These are phyloP conservation scores for Amylostereum chailletii DNA, from an alignment of 1,284 basidiomycete genomes.

Conservation along the genomic window DNA sequence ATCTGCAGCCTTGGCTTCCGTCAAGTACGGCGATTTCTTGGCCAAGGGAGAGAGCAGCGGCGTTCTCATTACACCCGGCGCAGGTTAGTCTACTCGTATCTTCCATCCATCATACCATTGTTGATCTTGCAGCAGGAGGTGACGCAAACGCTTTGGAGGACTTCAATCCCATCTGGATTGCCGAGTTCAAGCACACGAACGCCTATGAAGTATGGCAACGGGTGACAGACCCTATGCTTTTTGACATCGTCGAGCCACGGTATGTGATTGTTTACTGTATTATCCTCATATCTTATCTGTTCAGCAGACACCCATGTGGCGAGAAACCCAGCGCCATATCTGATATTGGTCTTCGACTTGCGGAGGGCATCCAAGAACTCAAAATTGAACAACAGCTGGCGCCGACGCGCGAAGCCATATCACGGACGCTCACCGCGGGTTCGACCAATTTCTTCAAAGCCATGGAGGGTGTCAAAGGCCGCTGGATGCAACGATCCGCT, in stretches of 20 bases:
- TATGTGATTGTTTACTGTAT: conserved; percentile 24
- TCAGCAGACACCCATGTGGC: conserved; percentile 65
- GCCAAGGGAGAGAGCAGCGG: conserved; percentile 54
- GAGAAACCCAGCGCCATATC: conserved; percentile 83
- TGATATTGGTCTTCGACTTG: conserved; percentile 81
- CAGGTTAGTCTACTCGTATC: conserved; percentile 28
- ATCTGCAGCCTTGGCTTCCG: conserved; percentile 67
- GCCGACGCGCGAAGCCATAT: conserved; percentile 79
- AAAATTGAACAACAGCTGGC: conserved; percentile 85
- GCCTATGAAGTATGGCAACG: conserved; percentile 85
- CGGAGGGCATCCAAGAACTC: conserved; percentile 86
- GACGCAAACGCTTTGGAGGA: conserved; percentile 51
- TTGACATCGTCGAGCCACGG: conserved; percentile 89
- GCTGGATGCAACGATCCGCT: conserved; percentile 50
- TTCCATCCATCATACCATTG: conserved; percentile 2
- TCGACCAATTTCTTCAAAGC: conserved; percentile 83
- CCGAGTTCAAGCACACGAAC: conserved; percentile 75
- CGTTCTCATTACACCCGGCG: conserved; percentile 55
- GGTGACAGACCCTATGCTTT: conserved; percentile 80
- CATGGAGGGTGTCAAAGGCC: conserved; percentile 75
- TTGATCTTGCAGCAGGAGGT: conserved; percentile 23
- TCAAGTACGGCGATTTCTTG: conserved; percentile 83
- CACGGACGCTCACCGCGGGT: conserved; percentile 64
- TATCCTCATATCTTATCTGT: background rate
- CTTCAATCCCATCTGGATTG: conserved; percentile 80